Evolutionary conservation across 2,329 filamentous ascomycete genomes (phyloP).

Genomic region (Colletotrichum sp.): DNA sequence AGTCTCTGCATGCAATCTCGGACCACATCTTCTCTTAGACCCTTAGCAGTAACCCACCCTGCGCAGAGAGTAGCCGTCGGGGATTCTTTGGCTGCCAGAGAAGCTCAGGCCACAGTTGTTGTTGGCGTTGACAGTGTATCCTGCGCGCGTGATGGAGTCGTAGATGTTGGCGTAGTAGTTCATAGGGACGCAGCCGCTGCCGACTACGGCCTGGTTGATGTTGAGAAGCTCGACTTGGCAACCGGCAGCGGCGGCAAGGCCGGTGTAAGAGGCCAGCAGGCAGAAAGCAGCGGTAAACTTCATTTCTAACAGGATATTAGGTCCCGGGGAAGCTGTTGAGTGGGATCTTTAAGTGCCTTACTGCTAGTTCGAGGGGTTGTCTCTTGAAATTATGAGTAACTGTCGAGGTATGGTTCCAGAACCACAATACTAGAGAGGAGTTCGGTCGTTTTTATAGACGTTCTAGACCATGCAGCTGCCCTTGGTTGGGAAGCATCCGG

Average conservation of each 20-base stretch:
- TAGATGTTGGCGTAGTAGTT: background rate
- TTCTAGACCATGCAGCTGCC: background rate
- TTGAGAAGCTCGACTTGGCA: background rate
- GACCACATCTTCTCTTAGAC: background rate
- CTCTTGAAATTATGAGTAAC: rapidly evolving
- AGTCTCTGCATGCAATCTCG: background rate
- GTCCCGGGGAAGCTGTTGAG: rapidly evolving
- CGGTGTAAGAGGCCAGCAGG: background rate
- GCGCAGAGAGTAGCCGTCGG: background rate
- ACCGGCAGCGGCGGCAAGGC: background rate
- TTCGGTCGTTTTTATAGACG: background rate
- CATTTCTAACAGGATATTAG: background rate
- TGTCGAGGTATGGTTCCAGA: background rate
- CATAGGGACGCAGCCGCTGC: background rate
- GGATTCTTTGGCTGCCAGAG: background rate
- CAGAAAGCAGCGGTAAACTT: background rate
- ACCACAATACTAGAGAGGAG: background rate
- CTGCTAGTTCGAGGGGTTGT: background rate
- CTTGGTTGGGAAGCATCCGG: background rate
- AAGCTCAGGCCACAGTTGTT: background rate
- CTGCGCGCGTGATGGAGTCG: background rate
- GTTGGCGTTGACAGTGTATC: background rate
- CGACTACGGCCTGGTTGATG: background rate
- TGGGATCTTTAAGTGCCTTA: background rate
- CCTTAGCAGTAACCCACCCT: background rate